A percentile compares a stretch with the other conserved stretches of the same genome.
phyloP scores from a whole-genome alignment of 2,329 filamentous ascomycete genomes.

The Hymenoscyphus occultus region DNA sequence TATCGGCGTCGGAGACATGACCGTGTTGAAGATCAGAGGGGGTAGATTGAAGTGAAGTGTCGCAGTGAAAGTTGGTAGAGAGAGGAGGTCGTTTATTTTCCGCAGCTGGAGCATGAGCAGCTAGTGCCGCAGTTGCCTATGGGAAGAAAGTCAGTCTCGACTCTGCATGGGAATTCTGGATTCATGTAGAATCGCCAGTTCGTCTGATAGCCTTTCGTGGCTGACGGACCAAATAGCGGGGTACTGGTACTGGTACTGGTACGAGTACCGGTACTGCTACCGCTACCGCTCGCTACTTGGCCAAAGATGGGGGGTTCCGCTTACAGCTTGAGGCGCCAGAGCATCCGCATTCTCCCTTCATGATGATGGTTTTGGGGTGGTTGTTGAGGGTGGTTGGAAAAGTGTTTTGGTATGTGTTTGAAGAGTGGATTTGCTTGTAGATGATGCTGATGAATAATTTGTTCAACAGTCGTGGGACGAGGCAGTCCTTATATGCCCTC shows the following conservation, averaged over 20 bases:
- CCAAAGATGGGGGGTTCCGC: constrained; percentile 20
- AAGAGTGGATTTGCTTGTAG: constrained; percentile 5
- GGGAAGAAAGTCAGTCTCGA: not conserved
- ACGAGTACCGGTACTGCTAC: too few species aligned
- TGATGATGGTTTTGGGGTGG: constrained; percentile 29
- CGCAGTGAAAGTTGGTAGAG: constrained; percentile 10
- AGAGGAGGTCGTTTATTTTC: constrained; percentile 35
- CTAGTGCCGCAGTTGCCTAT: constrained; percentile 31
- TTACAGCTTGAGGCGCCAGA: constrained; percentile 38
- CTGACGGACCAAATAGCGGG: not conserved
- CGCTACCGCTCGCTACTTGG: too few species aligned
- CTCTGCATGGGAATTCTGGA: not conserved
- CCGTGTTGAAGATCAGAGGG: constrained; percentile 8
- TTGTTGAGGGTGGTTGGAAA: constrained; percentile 10
- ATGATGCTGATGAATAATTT: constrained; percentile 1
- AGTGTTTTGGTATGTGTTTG: constrained; percentile 14
- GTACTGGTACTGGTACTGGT: not conserved
- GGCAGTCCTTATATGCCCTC: constrained; percentile 12
- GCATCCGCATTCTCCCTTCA: constrained; percentile 42
- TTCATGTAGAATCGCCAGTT: not conserved
- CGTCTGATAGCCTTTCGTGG: not conserved
- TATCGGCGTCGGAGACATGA: constrained; percentile 7
- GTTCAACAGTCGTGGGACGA: constrained; percentile 12
- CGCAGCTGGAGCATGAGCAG: constrained; percentile 40
- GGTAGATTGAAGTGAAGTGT: constrained; percentile 6